Conservation (phyloP, 441 rosid genomes). For the Euphorbia celastroides region DNA sequence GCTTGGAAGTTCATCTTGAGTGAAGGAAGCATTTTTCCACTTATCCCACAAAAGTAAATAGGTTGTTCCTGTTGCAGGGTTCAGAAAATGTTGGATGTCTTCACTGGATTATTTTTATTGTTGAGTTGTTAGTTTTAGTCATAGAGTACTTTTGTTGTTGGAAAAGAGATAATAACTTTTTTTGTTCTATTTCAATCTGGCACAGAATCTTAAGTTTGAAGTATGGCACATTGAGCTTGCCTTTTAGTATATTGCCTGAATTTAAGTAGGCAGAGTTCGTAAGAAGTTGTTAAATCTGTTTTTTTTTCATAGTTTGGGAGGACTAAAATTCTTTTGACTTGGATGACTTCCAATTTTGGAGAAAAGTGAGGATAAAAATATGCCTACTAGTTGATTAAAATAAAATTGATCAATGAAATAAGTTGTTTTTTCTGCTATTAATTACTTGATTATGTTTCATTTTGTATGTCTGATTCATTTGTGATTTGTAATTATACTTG, state of each 20-base stretch:
- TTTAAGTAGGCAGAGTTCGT: background rate
- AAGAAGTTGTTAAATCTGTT: background rate
- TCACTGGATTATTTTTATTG: background rate
- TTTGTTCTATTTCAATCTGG: background rate
- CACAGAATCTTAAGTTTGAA: background rate
- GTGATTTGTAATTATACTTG: background rate
- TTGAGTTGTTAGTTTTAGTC: background rate
- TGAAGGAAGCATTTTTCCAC: background rate
- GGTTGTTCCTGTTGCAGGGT: background rate
- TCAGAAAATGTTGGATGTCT: background rate
- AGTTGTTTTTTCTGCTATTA: background rate
- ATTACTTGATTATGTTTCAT: background rate
- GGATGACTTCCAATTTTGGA: background rate
- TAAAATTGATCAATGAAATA: background rate
- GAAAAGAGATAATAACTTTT: background rate
- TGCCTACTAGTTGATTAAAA: background rate
- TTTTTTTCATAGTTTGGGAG: background rate
- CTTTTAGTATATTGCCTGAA: background rate
- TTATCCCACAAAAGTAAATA: background rate
- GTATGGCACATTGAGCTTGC: background rate
- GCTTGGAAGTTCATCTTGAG: too few relatives aligned
- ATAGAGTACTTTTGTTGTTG: background rate
- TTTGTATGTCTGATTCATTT: background rate
- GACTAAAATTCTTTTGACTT: background rate
- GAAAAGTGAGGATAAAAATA: background rate